phyloP scores from a whole-genome alignment of 192 early-diverging fungal species.

The Entomortierella parvispora region DNA sequence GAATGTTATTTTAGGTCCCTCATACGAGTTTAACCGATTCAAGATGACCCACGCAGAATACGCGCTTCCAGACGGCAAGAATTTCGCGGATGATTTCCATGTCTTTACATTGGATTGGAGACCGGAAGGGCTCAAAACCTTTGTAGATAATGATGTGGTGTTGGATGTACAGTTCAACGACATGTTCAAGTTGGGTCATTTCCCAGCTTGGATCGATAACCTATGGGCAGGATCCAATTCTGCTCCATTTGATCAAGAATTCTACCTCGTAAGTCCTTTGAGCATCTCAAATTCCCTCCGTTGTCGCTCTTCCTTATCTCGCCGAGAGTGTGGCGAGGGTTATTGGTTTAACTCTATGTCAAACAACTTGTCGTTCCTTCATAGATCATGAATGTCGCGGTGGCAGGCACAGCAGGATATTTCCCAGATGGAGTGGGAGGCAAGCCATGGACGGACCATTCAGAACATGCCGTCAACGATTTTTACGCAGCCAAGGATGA shows the following conservation, averaged over 20 bases:
- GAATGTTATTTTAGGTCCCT: slow-evolving; percentile 57
- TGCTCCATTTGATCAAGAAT: slow-evolving; percentile 74
- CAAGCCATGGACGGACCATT: slow-evolving; percentile 69
- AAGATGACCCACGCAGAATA: slow-evolving; percentile 57
- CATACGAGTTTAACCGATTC: slow-evolving; percentile 55
- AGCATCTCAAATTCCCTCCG: not conserved
- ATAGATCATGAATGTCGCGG: slow-evolving; percentile 71
- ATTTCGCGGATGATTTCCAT: slow-evolving; percentile 69
- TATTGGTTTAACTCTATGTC: not conserved
- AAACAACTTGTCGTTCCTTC: not conserved
- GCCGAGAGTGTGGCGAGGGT: not conserved
- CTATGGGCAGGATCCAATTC: slow-evolving; percentile 59
- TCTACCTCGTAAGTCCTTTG: slow-evolving; percentile 53
- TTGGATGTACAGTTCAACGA: slow-evolving; percentile 63
- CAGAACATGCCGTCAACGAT: slow-evolving; percentile 55
- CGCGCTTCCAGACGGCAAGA: slow-evolving; percentile 35
- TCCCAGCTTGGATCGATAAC: slow-evolving; percentile 59
- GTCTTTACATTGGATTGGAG: slow-evolving; percentile 65
- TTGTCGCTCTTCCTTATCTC: not conserved
- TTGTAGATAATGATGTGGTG: slow-evolving; percentile 60
- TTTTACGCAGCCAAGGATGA: slow-evolving; percentile 61
- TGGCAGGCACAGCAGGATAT: slow-evolving; percentile 66
- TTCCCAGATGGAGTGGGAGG: slow-evolving; percentile 59
- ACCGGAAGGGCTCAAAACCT: slow-evolving; percentile 61
- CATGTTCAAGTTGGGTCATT: slow-evolving; percentile 62